Evolutionary conservation across 1,139 yeast genomes (phyloP).

Genomic region (Pneumocystis canis): DNA sequence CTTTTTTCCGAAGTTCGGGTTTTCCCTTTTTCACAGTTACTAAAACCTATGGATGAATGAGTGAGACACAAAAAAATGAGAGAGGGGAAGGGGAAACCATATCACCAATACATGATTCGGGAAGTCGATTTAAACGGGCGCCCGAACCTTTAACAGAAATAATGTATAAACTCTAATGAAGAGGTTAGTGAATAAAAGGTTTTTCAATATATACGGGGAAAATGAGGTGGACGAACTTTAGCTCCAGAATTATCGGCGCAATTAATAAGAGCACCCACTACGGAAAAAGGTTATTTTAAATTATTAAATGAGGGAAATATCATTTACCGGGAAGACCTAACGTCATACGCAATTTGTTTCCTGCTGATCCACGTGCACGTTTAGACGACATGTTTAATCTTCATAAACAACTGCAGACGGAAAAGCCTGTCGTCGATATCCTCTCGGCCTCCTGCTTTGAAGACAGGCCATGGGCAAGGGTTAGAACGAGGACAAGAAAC

Average conservation of each 20-base stretch:
- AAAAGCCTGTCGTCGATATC: too few species aligned
- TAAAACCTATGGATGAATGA: slow-evolving; percentile 16
- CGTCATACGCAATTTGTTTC: slow-evolving; percentile 99
- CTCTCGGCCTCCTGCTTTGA: too few species aligned
- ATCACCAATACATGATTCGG: slow-evolving; percentile 99
- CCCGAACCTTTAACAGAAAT: slow-evolving; percentile 98
- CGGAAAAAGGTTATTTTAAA: too few species aligned
- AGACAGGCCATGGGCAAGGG: too few species aligned
- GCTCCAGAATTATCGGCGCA: slow-evolving; percentile 99
- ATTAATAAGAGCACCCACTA: slow-evolving; percentile 95
- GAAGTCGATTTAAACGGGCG: slow-evolving; percentile 99
- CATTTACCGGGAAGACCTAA: slow-evolving; percentile 90
- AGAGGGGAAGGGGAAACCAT: too few species aligned
- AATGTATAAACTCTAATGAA: slow-evolving; percentile 91
- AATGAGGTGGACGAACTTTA: too few species aligned
- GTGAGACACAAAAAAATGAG: too few species aligned
- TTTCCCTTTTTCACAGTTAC: slow-evolving; percentile 99
- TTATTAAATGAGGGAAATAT: too few species aligned
- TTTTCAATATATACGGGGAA: too few species aligned
- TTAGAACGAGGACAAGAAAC: too few species aligned
- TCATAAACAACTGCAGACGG: too few species aligned
- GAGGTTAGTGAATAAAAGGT: too few species aligned
- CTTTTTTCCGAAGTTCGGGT: slow-evolving; percentile 99
- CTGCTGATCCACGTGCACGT: slow-evolving; percentile 62
- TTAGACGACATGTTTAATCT: slow-evolving; percentile 1